A percentile compares a stretch with the other conserved stretches of the same genome.
Conservation (phyloP, 805 yeast species). For the Metschnikowia dekortorum region DNA sequence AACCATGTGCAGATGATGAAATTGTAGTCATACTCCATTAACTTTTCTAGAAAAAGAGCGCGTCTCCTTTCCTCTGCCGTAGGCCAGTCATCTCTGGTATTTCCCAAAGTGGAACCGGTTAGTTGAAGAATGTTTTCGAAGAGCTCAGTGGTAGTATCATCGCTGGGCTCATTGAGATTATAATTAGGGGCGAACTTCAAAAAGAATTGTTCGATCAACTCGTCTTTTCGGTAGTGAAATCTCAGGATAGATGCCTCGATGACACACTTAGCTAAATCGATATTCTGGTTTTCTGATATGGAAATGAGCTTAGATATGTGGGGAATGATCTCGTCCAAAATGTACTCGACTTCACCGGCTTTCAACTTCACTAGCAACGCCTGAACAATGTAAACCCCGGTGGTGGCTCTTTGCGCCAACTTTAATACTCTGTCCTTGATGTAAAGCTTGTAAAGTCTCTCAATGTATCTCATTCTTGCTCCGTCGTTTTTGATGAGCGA, state of each 20-base stretch:
- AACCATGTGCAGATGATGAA: conserved; percentile 57
- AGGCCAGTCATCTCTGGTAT: conserved; percentile 86
- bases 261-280: conserved; percentile 64
- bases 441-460: conserved; percentile 64
- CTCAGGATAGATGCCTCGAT: conserved; percentile 62
- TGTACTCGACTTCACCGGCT: conserved; percentile 56
- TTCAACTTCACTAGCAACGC: conserved; percentile 62
- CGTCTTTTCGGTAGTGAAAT: conserved; percentile 55
- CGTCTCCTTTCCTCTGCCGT: conserved; percentile 85
- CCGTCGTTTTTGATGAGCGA: conserved; percentile 58
- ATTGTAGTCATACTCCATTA: conserved; percentile 62
- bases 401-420: conserved; percentile 74
- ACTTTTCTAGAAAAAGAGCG: conserved; percentile 65
- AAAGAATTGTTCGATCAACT: conserved; percentile 47
- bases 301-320: conserved; percentile 54
- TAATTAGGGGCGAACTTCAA: conserved; percentile 40
- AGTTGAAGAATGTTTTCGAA: conserved; percentile 66
- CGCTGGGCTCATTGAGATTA: conserved; percentile 20
- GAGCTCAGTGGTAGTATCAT: conserved; percentile 44
- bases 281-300: conserved; percentile 50
- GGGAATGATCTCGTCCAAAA: conserved; percentile 63
- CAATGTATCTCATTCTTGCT: conserved; percentile 60
- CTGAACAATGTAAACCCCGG: conserved; percentile 78
- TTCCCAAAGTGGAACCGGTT: conserved; percentile 70
- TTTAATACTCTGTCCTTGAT: conserved; percentile 72